A percentile compares a stretch with the other conserved stretches of the same genome.
These are phyloP conservation scores for Cicer yamashitae DNA, from an alignment of 306 rosid species.

Conservation along the genomic window DNA sequence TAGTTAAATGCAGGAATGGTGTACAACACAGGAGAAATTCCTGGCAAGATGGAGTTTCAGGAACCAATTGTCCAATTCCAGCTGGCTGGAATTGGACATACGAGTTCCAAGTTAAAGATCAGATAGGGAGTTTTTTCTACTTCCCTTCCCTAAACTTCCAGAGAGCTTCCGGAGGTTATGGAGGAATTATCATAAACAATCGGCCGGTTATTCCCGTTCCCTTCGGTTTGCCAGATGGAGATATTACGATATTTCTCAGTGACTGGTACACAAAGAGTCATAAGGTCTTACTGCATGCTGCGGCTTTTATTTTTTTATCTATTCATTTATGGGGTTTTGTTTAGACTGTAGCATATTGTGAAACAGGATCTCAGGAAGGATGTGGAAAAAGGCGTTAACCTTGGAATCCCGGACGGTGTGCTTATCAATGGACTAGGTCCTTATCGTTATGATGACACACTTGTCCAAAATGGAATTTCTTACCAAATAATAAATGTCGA, in stretches of 20 bases:
- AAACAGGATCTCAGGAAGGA: conserved; percentile 73
- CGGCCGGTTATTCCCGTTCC: conserved; percentile 79
- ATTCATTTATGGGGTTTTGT: conserved; percentile 39
- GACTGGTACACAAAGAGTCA: conserved; percentile 89
- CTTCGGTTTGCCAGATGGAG: conserved; percentile 86
- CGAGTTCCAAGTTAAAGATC: conserved; percentile 94
- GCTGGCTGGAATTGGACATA: conserved; percentile 98
- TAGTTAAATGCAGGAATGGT: conserved; percentile 77
- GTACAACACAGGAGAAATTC: conserved; percentile 86
- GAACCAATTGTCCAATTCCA: conserved; percentile 98
- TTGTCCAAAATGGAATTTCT: conserved; percentile 66
- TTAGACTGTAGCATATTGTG: conserved; percentile 44
- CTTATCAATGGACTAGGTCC: conserved; percentile 89
- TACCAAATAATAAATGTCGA: conserved; percentile 77
- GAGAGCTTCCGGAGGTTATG: conserved; percentile 93
- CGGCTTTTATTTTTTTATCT: conserved; percentile 23
- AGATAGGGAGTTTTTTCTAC: conserved; percentile 95
- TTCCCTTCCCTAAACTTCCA: conserved; percentile 88
- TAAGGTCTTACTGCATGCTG: conserved; percentile 57
- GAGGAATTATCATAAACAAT: conserved; percentile 83
- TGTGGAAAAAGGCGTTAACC: conserved; percentile 67
- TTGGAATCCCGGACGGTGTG: conserved; percentile 83
- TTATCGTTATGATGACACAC: conserved; percentile 66
- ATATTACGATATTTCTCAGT: conserved; percentile 77
- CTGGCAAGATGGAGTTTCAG: conserved; percentile 95